These are phyloP conservation scores for Circinella minor DNA, from an alignment of 371 early-diverging fungal species.

Conservation along the genomic window DNA sequence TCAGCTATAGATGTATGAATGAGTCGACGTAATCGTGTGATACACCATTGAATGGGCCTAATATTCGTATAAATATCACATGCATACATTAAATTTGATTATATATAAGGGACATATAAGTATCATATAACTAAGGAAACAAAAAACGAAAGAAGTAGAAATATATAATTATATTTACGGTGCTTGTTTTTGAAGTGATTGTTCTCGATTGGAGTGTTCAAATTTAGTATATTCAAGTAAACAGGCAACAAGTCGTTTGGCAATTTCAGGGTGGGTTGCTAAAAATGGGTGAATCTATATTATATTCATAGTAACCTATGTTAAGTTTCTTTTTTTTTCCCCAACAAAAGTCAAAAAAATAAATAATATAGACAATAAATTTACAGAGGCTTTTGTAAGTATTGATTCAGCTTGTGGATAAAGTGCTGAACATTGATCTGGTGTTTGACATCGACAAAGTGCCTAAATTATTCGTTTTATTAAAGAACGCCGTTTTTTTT, in stretches of 20 bases:
- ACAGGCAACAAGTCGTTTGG: slow-evolving; percentile 10
- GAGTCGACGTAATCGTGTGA: slow-evolving; percentile 10
- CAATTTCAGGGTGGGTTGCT: background rate
- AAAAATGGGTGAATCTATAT: slow-evolving; percentile 10
- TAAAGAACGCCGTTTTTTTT: too few species aligned
- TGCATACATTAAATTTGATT: too few species aligned
- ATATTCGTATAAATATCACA: background rate
- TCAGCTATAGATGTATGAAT: background rate
- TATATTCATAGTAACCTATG: background rate
- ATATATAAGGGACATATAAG: too few species aligned
- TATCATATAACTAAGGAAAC: background rate
- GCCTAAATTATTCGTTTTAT: background rate
- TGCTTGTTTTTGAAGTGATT: background rate
- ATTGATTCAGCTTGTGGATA: slow-evolving; percentile 6
- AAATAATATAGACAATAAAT: too few species aligned
- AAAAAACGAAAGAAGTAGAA: background rate
- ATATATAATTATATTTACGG: background rate
- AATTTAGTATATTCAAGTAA: slow-evolving; percentile 12
- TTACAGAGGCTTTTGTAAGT: slow-evolving; percentile 7
- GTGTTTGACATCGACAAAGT: slow-evolving; percentile 9
- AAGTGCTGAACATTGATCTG: background rate
- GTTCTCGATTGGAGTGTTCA: background rate
- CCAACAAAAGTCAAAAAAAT: background rate
- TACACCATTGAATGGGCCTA: slow-evolving; percentile 9
- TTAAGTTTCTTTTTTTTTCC: background rate